These are phyloP conservation scores for Erigeron philadelphicus DNA, from an alignment of 140 eudicot genomes.

Conservation along the genomic window DNA sequence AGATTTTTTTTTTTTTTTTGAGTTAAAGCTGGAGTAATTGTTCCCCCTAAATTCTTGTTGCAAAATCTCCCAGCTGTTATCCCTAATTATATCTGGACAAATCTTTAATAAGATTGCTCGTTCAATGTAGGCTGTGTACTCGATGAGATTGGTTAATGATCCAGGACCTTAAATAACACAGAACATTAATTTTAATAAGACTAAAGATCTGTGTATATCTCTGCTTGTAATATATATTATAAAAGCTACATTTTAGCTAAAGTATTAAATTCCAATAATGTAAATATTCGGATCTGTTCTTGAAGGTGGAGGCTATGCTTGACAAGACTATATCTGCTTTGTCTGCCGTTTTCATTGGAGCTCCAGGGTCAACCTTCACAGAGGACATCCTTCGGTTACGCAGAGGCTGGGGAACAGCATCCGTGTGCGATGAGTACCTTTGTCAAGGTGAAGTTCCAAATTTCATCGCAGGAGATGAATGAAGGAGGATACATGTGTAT, in stretches of 20 bases:
- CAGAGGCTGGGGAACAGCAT: constrained; percentile 85
- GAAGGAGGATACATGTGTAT: constrained; percentile 20
- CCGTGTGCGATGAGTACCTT: constrained; percentile 75
- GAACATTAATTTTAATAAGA: background rate
- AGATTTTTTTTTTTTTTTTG: no score
- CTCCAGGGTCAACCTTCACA: constrained; percentile 92
- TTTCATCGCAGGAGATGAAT: constrained; percentile 87
- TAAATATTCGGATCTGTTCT: background rate
- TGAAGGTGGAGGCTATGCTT: constrained; percentile 94
- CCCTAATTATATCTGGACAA: no score
- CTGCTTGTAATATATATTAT: background rate
- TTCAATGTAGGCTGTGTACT: no score
- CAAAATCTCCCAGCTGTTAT: no score
- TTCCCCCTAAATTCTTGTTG: no score
- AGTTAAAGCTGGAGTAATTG: no score
- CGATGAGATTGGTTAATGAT: no score
- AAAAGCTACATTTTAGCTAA: background rate
- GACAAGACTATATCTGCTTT: constrained; percentile 89
- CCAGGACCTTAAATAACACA: no score
- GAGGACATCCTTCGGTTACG: constrained; percentile 88
- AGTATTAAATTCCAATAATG: background rate
- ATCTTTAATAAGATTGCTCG: no score
- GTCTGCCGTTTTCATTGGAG: constrained; percentile 76
- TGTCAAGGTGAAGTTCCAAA: constrained; percentile 76
- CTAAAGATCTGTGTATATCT: background rate